Conservation (phyloP, 352 stramenopile species). For the Albugo candida region DNA sequence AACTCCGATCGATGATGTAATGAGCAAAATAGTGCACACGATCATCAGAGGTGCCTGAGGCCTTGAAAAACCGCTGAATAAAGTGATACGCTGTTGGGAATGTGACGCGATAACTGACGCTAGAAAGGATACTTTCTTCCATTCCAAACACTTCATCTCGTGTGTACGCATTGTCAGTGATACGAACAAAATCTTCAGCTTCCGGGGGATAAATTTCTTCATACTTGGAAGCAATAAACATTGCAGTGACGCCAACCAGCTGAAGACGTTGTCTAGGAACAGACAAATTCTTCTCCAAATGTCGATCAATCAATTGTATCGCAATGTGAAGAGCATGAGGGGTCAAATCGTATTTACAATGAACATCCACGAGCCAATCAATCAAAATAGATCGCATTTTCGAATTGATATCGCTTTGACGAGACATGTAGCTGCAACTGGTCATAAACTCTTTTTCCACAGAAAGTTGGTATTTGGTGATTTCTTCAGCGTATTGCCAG, state of each 20-base stretch:
- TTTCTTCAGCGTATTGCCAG: constrained; percentile 72
- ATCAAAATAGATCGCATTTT: constrained; percentile 99
- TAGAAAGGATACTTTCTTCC: constrained; percentile 54
- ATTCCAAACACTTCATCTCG: constrained; percentile 60
- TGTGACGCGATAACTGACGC: constrained; percentile 59
- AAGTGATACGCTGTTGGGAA: constrained; percentile 75
- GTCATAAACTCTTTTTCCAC: constrained; percentile 19
- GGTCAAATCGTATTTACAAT: constrained; percentile 65
- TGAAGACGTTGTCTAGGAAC: constrained; percentile 82
- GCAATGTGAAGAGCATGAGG: constrained; percentile 71
- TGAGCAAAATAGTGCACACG: constrained; percentile 83
- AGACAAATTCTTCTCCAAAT: constrained; percentile 42
- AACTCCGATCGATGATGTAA: constrained; percentile 94
- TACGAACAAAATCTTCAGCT: constrained; percentile 89
- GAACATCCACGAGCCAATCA: constrained; percentile 95
- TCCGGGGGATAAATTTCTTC: constrained; percentile 95
- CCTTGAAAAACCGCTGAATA: constrained; percentile 75
- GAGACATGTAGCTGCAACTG: constrained; percentile 20
- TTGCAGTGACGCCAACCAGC: constrained; percentile 89
- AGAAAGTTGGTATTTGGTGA: constrained; percentile 60
- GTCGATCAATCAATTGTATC: constrained; percentile 64
- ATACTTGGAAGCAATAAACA: constrained; percentile 95
- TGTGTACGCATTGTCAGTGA: constrained; percentile 92
- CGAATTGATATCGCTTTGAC: constrained; percentile 95
- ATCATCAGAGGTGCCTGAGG: constrained; percentile 43